Conservation (phyloP, 495 filamentous ascomycete genomes). For the Bombardia bombarda region DNA sequence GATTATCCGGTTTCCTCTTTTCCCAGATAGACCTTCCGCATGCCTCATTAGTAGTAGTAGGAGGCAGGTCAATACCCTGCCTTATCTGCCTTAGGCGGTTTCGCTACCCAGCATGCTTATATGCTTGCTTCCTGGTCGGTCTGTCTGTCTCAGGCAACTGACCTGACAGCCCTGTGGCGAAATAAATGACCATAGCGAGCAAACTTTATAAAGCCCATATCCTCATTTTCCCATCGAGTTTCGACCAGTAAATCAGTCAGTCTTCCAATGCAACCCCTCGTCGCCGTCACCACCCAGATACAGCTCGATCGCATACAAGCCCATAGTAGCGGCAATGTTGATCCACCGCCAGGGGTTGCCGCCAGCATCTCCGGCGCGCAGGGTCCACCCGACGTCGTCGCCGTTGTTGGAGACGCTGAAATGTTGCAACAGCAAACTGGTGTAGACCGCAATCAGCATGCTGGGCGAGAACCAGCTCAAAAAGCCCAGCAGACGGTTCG, state of each 20-base stretch:
- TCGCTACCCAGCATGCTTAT: too few species aligned
- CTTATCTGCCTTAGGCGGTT: too few species aligned
- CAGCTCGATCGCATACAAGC: constrained; percentile 79
- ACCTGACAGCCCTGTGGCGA: too few species aligned
- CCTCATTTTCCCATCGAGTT: too few species aligned
- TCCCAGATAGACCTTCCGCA: too few species aligned
- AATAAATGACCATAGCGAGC: too few species aligned
- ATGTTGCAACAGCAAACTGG: constrained; percentile 92
- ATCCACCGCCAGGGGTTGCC: constrained; percentile 90
- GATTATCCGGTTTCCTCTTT: too few species aligned
- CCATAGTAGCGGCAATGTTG: constrained; percentile 82
- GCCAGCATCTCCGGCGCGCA: constrained; percentile 67
- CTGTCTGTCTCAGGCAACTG: too few species aligned
- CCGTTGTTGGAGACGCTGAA: constrained; percentile 61
- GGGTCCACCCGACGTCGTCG: constrained; percentile 75
- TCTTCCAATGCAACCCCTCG: constrained; percentile 81
- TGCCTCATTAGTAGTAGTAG: too few species aligned
- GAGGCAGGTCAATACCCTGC: too few species aligned
- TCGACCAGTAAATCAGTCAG: constrained; percentile 49
- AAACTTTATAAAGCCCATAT: too few species aligned
- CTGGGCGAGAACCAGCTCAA: constrained; percentile 88
- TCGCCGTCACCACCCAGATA: constrained; percentile 70
- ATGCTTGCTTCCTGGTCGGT: too few species aligned
- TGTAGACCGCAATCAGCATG: constrained; percentile 91
- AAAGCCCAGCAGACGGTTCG: constrained; percentile 67